Conservation (phyloP, 345 rosid genomes). For the Eucalyptus marginata region DNA sequence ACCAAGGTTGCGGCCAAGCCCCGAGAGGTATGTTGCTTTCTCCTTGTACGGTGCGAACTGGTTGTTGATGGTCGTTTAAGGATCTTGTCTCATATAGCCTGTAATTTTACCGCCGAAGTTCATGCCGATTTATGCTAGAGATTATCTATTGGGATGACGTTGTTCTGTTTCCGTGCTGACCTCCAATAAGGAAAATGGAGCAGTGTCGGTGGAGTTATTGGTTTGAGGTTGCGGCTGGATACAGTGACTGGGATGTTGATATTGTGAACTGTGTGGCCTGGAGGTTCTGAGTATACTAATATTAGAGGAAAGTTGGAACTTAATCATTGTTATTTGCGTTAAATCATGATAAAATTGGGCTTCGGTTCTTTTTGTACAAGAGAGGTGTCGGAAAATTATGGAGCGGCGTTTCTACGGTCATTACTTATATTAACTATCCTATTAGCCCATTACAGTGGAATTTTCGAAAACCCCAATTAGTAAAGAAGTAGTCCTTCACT, state of each 20-base stretch:
- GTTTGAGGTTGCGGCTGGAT: not conserved
- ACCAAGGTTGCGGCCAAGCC: slow-evolving; percentile 14
- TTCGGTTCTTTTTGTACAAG: not conserved
- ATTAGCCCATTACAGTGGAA: not conserved
- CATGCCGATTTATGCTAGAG: not conserved
- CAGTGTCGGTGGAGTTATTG: not conserved
- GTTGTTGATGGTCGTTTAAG: not conserved
- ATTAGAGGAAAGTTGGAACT: not conserved
- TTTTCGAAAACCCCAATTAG: not conserved
- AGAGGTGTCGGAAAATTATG: not conserved
- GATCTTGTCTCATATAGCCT: not conserved
- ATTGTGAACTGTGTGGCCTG: not conserved
- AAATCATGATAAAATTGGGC: not conserved
- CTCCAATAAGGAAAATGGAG: not conserved
- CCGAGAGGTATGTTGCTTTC: slow-evolving; percentile 29
- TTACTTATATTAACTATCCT: not conserved
- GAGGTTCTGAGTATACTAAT: not conserved
- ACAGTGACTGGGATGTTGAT: not conserved
- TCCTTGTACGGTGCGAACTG: not conserved
- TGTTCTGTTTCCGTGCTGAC: not conserved
- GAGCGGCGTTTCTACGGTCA: not conserved
- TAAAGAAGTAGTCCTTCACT: not conserved
- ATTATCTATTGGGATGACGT: not conserved
- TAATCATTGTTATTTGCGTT: not conserved
- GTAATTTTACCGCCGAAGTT: not conserved